Percentiles rank a stretch among this genome's conserved stretches.
Evolutionary conservation across 371 early-diverging fungal species (phyloP).

Genomic region (Amoeboaphelidium protococcarum): DNA sequence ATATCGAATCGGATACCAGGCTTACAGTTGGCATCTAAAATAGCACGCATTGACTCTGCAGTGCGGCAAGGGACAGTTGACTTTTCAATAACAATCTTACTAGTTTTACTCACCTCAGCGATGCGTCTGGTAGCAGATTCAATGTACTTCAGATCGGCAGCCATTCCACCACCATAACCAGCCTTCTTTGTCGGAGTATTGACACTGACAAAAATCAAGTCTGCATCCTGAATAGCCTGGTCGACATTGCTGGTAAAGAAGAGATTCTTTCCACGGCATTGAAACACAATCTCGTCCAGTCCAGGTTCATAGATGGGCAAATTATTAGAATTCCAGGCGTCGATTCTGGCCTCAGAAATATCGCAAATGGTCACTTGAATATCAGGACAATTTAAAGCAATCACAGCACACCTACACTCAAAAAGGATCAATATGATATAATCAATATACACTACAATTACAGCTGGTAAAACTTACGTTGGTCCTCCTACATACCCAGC

Average conservation of each 20-base stretch:
- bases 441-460: too few species aligned
- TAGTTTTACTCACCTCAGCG: constrained; percentile 46
- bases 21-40: constrained; percentile 52
- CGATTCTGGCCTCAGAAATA: constrained; percentile 40
- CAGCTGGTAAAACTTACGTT: neutral
- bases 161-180: constrained; percentile 49
- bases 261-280: constrained; percentile 43
- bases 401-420: constrained; percentile 44
- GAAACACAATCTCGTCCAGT: constrained; percentile 48
- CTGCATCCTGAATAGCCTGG: constrained; percentile 39
- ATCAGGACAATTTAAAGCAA: constrained; percentile 64
- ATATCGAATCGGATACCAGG: constrained; percentile 50
- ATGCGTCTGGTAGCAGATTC: constrained; percentile 65
- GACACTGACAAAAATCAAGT: constrained; percentile 66
- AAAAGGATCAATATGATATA: neutral
- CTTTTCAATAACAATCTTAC: constrained; percentile 80
- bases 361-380: constrained; percentile 72
- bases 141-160: constrained; percentile 58
- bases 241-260: constrained; percentile 58
- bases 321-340: constrained; percentile 58
- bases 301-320: constrained; percentile 80
- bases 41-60: constrained; percentile 60
- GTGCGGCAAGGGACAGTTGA: constrained; percentile 88
- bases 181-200: constrained; percentile 62
- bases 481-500: constrained; percentile 65